These are phyloP conservation scores for Prunus fruticosa DNA, from an alignment of 306 rosid genomes.

Conservation along the genomic window DNA sequence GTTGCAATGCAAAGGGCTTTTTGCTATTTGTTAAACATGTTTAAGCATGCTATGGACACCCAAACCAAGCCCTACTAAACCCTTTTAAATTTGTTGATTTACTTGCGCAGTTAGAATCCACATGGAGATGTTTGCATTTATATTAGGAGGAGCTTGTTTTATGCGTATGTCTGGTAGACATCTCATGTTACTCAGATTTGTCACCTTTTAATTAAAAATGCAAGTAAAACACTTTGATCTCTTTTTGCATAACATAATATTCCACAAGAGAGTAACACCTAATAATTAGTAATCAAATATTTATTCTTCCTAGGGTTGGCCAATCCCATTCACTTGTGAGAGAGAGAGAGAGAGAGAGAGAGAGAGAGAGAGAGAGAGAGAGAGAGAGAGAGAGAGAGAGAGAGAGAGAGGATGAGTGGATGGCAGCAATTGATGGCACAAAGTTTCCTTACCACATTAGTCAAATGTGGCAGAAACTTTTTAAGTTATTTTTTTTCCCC, in stretches of 20 bases:
- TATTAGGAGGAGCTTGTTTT: conserved; percentile 39
- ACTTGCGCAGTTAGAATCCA: conserved; percentile 53
- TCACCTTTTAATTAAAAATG: conserved; percentile 59
- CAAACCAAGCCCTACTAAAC: conserved; percentile 20
- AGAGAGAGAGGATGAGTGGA: conserved; percentile 1
- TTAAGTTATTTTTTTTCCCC: neutral
- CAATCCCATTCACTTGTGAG: conserved; percentile 15
- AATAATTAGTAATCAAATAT: neutral
- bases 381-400: too few relatives aligned
- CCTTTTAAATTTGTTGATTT: conserved; percentile 17
- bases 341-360: too few relatives aligned
- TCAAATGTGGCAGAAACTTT: conserved; percentile 29
- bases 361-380: too few relatives aligned
- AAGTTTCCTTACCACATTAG: conserved; percentile 20
- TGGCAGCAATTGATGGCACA: conserved; percentile 6
- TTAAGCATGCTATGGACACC: conserved; percentile 37
- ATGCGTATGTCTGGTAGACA: conserved; percentile 49
- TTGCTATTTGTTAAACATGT: conserved; percentile 43
- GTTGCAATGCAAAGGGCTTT: conserved; percentile 14
- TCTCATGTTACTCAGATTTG: conserved; percentile 78
- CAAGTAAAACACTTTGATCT: conserved; percentile 31
- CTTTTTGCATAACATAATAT: conserved; percentile 8
- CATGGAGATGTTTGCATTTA: conserved; percentile 59
- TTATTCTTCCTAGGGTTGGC: neutral
- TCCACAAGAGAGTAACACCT: neutral